Evolutionary conservation across 306 rosid species (phyloP).

Genomic region (Chamaecrista fasciculata): DNA sequence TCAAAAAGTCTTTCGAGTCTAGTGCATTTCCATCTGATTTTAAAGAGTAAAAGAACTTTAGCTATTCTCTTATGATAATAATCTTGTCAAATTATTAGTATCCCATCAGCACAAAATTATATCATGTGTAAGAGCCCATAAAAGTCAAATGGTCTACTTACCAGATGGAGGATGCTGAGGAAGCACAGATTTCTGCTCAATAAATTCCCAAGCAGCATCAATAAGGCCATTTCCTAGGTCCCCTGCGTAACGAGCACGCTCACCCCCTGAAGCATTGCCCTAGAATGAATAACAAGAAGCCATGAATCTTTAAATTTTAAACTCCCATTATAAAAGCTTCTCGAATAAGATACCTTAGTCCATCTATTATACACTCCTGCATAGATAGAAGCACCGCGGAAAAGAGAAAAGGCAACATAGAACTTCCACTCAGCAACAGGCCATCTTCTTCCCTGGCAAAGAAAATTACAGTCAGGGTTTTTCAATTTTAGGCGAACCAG

Average conservation of each 20-base stretch:
- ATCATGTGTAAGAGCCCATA: slow-evolving; percentile 14
- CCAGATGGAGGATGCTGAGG: slow-evolving; percentile 85
- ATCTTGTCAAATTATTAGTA: slow-evolving; percentile 25
- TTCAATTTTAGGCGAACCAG: slow-evolving; percentile 8
- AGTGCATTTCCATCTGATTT: slow-evolving; percentile 36
- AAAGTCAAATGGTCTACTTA: slow-evolving; percentile 35
- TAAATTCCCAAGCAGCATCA: slow-evolving; percentile 64
- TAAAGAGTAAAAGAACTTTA: slow-evolving; percentile 32
- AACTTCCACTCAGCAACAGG: slow-evolving; percentile 89
- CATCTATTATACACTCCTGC: slow-evolving; percentile 90
- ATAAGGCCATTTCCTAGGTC: slow-evolving; percentile 56
- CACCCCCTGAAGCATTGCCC: slow-evolving; percentile 98
- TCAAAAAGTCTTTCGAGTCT: slow-evolving; percentile 38
- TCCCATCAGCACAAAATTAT: slow-evolving; percentile 10
- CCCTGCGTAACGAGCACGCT: slow-evolving; percentile 68
- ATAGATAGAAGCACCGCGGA: slow-evolving; percentile 80
- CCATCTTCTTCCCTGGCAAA: slow-evolving; percentile 81
- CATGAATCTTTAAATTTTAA: slow-evolving; percentile 14
- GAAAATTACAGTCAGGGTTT: slow-evolving; percentile 33
- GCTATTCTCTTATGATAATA: slow-evolving; percentile 23
- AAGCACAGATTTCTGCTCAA: slow-evolving; percentile 60
- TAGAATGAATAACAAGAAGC: slow-evolving; percentile 41
- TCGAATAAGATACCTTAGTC: slow-evolving; percentile 57
- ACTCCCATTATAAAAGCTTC: slow-evolving; percentile 22
- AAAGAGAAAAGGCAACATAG: slow-evolving; percentile 78